Percentiles rank a stretch among this genome's conserved stretches.
phyloP scores from a whole-genome alignment of 2,329 filamentous ascomycete species.

The Curvularia verruculosa region DNA sequence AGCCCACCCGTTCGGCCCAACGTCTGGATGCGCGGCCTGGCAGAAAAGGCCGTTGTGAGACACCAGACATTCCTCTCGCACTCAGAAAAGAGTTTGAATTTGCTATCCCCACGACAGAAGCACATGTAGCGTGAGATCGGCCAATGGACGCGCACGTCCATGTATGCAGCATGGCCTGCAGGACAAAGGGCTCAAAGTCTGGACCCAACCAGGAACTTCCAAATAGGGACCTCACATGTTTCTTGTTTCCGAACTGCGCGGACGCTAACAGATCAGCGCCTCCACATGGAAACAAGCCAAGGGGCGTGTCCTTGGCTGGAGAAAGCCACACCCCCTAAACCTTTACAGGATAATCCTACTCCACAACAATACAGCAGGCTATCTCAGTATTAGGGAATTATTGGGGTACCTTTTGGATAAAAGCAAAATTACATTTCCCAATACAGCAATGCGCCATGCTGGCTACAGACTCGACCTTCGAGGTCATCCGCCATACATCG shows the following conservation, averaged over 20 bases:
- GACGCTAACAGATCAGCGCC: conserved; percentile 12
- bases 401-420: not conserved
- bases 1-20: not conserved
- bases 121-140: not conserved
- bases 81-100: not conserved
- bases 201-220: conserved; percentile 1
- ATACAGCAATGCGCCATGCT: not conserved
- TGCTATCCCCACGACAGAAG: not conserved
- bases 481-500: not conserved
- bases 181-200: not conserved
- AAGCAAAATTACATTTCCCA: too few species aligned
- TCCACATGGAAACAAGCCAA: conserved; percentile 5
- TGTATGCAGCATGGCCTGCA: not conserved
- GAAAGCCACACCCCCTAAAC: conserved; percentile 5
- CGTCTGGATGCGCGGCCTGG: not conserved
- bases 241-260: conserved; percentile 8
- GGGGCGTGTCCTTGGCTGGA: conserved; percentile 8
- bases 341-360: not conserved
- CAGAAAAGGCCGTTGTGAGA: not conserved
- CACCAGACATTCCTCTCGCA: not conserved
- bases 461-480: not conserved
- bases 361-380: not conserved
- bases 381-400: not conserved
- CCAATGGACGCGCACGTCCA: not conserved
- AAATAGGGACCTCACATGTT: conserved; percentile 3